Conservation (phyloP, 1,284 basidiomycete genomes). For the Trichosporon inkin region DNA sequence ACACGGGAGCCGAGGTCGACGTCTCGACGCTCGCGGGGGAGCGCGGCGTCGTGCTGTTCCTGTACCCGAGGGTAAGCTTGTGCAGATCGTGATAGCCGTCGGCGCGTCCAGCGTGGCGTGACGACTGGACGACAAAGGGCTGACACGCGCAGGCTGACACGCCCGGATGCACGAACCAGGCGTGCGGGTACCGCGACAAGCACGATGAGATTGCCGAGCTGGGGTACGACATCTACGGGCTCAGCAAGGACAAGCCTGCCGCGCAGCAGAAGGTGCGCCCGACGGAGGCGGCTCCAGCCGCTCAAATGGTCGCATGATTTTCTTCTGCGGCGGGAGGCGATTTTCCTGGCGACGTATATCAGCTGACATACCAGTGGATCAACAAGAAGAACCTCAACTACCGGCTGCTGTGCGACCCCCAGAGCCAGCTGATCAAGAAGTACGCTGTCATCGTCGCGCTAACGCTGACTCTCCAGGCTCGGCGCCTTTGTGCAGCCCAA, state of each 20-base stretch:
- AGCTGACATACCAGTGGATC: constrained; percentile 42
- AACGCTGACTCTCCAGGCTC: constrained; percentile 49
- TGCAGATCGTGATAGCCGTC: no score
- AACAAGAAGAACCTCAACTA: constrained; percentile 73
- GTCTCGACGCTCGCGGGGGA: constrained; percentile 53
- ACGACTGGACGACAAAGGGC: no score
- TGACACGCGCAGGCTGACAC: constrained; percentile 52
- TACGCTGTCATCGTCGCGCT: constrained; percentile 12
- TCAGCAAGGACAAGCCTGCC: constrained; percentile 74
- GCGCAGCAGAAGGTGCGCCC: constrained; percentile 67
- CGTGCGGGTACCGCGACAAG: constrained; percentile 79
- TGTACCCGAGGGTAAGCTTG: constrained; percentile 53
- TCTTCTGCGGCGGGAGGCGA: no score
- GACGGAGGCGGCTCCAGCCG: no score
- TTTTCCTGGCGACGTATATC: no score
- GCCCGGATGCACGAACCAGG: constrained; percentile 78
- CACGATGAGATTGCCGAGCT: constrained; percentile 67
- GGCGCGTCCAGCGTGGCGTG: no score
- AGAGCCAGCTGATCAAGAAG: constrained; percentile 69
- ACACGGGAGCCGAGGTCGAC: constrained; percentile 49
- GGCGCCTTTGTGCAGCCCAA: constrained; percentile 71
- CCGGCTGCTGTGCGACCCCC: constrained; percentile 78
- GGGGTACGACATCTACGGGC: constrained; percentile 74
- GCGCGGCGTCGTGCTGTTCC: constrained; percentile 75
- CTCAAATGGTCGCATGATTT: constrained; percentile 20